A percentile compares a stretch with the other conserved stretches of the same genome.
Evolutionary conservation across 2,329 filamentous ascomycete genomes (phyloP).

Genomic region (Fusarium subtropicale): DNA sequence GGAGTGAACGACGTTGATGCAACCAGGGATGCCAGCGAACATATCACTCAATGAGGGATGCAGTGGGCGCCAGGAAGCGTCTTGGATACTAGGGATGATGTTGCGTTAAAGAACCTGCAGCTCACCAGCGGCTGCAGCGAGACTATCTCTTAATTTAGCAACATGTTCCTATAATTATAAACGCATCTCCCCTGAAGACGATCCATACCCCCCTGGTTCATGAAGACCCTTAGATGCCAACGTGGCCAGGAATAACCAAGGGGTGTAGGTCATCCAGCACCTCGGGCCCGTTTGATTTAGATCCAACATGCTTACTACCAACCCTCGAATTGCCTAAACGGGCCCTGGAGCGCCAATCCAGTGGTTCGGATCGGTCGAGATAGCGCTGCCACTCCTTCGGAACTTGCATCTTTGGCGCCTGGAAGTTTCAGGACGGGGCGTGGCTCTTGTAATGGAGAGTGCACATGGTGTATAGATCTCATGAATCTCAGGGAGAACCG

Average conservation of each 20-base stretch:
- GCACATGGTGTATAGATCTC: slow-evolving; percentile 33
- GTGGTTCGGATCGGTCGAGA: slow-evolving; percentile 32
- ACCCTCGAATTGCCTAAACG: slow-evolving; percentile 33
- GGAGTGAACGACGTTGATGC: slow-evolving; percentile 11
- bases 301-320: slow-evolving; percentile 18
- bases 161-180: slow-evolving; percentile 39
- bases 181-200: slow-evolving; percentile 8
- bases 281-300: slow-evolving; percentile 21
- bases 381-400: slow-evolving; percentile 28
- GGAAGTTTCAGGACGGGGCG: slow-evolving; percentile 20
- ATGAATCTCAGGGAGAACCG: slow-evolving; percentile 22
- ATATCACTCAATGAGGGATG: slow-evolving; percentile 8
- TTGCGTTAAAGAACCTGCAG: slow-evolving; percentile 48
- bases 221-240: slow-evolving; percentile 15
- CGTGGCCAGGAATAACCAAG: slow-evolving; percentile 8
- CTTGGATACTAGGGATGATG: slow-evolving; percentile 27
- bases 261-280: slow-evolving; percentile 24
- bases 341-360: slow-evolving; percentile 31
- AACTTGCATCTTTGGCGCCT: slow-evolving; percentile 31
- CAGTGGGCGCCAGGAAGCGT: slow-evolving; percentile 34
- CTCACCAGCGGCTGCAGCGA: slow-evolving; percentile 52
- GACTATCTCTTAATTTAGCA: slow-evolving; percentile 55
- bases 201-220: slow-evolving; percentile 2
- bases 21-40: slow-evolving; percentile 8
- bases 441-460: slow-evolving; percentile 16